Evolutionary conservation across 2,329 filamentous ascomycete genomes (phyloP), one percentile per base, ranked within the genome.

Genomic region (Aspergillus pseudoterreus): DNA sequence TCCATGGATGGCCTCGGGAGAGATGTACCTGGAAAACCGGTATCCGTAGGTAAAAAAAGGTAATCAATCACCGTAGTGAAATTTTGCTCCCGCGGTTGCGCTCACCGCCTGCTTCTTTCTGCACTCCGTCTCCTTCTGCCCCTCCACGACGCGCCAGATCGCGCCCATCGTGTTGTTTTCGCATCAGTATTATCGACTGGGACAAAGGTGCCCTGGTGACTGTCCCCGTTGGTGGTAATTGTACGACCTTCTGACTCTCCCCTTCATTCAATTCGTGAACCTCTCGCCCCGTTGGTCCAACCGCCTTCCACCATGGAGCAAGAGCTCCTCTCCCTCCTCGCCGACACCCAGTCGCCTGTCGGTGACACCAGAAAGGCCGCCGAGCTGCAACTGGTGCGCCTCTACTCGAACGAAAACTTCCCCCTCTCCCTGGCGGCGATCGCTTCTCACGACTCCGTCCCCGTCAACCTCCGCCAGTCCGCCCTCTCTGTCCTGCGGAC

Each of bases 301-400:
- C 35, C 35, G 6, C 35, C 42, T 48, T 42, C 52, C 55, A 67
- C 66, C 64, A 96, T 96, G 91, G 92, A 96, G 82, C 87, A 95
- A 75, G 86, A 95, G 78, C 84, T 99, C 72, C 85, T 94, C 63
- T 85, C 86, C 72, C 82, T 97, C 70, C 85, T 99, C 58, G 84
- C 87, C 65, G 90, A 91, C 73, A 95, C 92, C 45, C 90, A 95
- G 76, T 85, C 86, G 57, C 66, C 88, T 54, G 83, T 85, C 53
- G 86, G 92, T 70, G 84, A 76, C 50, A 85, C 87, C 51, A 87
- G 92, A 71, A 91, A 89, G 70, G 84, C 88, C 69, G 94, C 94
- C 62, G 94, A 99, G 75, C 79, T 86, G 66, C 88, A 90, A 64
- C 82, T 96, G 47, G 83, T 85, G 69, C 83, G 82, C 58, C 83